Conservation (phyloP, 208 protist genomes). For the Naegleria fowleri region DNA sequence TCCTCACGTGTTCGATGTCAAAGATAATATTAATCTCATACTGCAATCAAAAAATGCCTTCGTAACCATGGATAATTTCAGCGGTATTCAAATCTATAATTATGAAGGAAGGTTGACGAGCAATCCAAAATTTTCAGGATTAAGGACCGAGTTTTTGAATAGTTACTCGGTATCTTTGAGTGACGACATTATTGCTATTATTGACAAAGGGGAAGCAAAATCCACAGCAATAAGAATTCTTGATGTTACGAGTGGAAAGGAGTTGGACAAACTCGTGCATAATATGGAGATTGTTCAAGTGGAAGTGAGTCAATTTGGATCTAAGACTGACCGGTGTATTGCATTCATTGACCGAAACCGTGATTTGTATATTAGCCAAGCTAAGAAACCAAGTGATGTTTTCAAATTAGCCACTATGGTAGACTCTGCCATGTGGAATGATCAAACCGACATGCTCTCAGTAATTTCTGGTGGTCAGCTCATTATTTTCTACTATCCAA, state of each 20-base stretch:
- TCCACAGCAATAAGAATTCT: conserved; percentile 52
- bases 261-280: conserved; percentile 70
- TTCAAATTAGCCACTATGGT: conserved; percentile 85
- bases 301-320: conserved; percentile 63
- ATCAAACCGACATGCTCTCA: conserved; percentile 71
- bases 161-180: background rate
- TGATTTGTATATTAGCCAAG: conserved; percentile 76
- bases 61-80: conserved; percentile 73
- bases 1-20: conserved; percentile 84
- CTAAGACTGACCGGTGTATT: conserved; percentile 67
- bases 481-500: conserved; percentile 87
- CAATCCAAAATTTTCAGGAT: conserved; percentile 41
- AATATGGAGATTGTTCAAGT: conserved; percentile 75
- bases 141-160: conserved; percentile 45
- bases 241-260: conserved; percentile 72
- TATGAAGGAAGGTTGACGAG: conserved; percentile 81
- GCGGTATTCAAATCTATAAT: conserved; percentile 82
- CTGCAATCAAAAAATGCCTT: conserved; percentile 54
- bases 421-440: conserved; percentile 42
- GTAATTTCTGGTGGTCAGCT: conserved; percentile 79
- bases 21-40: conserved; percentile 82
- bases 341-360: conserved; percentile 87
- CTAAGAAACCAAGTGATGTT: conserved; percentile 45
- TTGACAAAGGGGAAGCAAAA: conserved; percentile 23
- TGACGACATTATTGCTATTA: conserved; percentile 14